Conservation (phyloP, 305 asterid genomes). For the Solanum hybrid region DNA sequence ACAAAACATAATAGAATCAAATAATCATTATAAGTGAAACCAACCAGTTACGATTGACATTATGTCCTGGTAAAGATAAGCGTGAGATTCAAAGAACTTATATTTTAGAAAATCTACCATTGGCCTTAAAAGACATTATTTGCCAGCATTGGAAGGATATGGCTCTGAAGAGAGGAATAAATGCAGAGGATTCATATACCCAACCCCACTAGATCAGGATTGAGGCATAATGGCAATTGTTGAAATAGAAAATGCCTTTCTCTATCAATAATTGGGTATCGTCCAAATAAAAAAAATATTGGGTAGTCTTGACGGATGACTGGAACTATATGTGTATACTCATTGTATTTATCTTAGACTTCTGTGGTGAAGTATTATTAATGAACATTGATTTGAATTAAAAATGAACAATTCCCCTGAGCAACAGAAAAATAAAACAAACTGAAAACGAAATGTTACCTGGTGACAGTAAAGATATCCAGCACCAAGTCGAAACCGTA, state of each 20-base stretch:
- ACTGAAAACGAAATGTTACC: constrained; percentile 25
- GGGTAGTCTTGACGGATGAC: neutral
- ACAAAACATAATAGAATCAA: neutral
- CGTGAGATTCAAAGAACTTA: neutral
- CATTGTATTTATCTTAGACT: neutral
- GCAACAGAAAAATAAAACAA: neutral
- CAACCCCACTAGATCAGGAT: neutral
- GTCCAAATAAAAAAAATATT: neutral
- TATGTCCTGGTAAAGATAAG: neutral
- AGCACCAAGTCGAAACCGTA: constrained; percentile 70
- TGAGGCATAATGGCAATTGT: neutral
- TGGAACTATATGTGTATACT: neutral
- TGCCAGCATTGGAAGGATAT: neutral
- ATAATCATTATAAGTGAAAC: neutral
- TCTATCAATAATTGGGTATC: neutral
- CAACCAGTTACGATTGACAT: neutral
- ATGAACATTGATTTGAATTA: neutral
- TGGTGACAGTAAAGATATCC: constrained; percentile 87
- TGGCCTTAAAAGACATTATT: neutral
- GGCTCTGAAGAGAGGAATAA: neutral
- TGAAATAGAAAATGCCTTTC: neutral
- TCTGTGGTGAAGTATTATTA: neutral
- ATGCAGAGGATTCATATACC: neutral
- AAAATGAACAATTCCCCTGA: neutral
- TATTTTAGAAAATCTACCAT: neutral